Evolutionary conservation across 352 stramenopile genomes (phyloP).

Genomic region (Aphanomyces invadans): DNA sequence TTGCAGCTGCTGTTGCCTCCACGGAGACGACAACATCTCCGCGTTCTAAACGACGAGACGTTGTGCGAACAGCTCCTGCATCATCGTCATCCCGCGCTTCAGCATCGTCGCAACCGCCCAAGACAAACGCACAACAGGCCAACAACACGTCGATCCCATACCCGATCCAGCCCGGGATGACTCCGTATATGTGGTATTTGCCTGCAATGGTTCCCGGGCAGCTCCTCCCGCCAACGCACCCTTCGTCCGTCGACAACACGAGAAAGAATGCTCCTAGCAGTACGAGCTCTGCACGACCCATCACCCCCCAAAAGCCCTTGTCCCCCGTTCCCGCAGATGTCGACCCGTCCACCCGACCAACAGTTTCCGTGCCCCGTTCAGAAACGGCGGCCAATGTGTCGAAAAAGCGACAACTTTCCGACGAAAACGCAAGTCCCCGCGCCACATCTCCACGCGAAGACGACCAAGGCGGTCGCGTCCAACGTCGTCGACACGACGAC

Average conservation of each 20-base stretch:
- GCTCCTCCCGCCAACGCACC: neutral
- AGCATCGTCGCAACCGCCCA: neutral
- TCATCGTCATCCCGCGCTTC: neutral
- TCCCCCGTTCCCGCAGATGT: too few species aligned
- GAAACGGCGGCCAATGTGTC: neutral
- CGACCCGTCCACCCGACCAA: neutral
- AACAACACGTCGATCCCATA: neutral
- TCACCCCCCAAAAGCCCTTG: too few species aligned
- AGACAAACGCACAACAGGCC: neutral
- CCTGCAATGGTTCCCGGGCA: neutral
- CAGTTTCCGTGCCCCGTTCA: neutral
- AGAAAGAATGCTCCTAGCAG: neutral
- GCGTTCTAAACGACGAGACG: too few species aligned
- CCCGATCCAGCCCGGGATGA: neutral
- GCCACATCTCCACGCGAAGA: neutral
- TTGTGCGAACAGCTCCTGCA: too few species aligned
- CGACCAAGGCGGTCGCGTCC: neutral
- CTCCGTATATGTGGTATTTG: constrained; percentile 9
- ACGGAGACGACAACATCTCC: too few species aligned
- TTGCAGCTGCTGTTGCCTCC: too few species aligned
- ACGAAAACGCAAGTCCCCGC: too few species aligned
- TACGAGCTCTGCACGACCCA: neutral
- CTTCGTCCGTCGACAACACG: neutral
- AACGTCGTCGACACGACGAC: neutral
- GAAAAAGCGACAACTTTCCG: neutral